Evolutionary conservation across 1,139 yeast species (phyloP), one percentile per base, ranked within the genome.

Genomic region (Taphrina communis): DNA sequence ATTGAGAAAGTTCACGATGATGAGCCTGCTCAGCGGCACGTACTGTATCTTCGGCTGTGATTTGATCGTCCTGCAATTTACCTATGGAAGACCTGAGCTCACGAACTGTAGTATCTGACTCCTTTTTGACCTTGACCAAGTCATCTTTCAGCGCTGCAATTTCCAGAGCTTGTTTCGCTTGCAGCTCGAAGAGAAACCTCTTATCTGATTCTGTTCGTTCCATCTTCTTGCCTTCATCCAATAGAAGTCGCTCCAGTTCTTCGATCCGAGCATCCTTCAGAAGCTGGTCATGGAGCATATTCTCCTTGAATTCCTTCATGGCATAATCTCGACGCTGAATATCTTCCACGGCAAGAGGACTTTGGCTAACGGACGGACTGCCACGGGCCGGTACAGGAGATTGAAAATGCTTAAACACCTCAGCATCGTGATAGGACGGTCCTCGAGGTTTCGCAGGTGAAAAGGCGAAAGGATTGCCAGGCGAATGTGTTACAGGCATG

Each of bases 111-210:
- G 63, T 61, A 52, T 78, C 79, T 3, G 74, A 70, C 9, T 65
- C 72, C 17, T 73, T 70, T 50, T 75, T 74, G 56, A 74, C 74
- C 1, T 69, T 65, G 9, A 74, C 70, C 39, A 73, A 66, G 38
- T 78, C 77, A 1, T 75, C 76, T 61, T 78, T 77, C 19, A 78
- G 69, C 7, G 75, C 72, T 5, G 73, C 72, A 25, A 82, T 69
- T 65, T 80, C 78, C 0, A 75, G 74, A 0, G 77, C 72, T 8
- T 79, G 72, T 67, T 77, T 78, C 42, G 76, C 77, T 67, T 81
- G 80, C 56, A 78, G 78, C n/a, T 82, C 80, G 70, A 79, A 82
- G 50, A 84, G 75, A 71, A 79, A 79, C 46, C 77, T 74, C 68
- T 81, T 82, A 66, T 82, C 83, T 1, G 80, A 73, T 12, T 81